Percentiles rank a stretch among this genome's conserved stretches.
These are phyloP conservation scores for Scedosporium aurantiacum DNA, from an alignment of 2,329 filamentous ascomycete species.

Conservation along the genomic window DNA sequence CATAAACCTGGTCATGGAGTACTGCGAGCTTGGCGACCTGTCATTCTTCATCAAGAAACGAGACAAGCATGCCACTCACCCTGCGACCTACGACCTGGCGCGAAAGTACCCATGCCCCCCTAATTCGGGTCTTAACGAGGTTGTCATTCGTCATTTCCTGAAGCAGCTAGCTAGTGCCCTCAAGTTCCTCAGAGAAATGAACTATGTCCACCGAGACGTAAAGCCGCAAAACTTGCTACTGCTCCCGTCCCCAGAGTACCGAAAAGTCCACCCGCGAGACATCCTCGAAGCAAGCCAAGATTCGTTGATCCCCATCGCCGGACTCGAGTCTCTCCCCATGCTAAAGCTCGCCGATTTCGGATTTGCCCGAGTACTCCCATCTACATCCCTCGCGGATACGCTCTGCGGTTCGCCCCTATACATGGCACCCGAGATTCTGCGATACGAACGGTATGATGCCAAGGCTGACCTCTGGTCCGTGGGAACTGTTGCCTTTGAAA, in stretches of 20 bases:
- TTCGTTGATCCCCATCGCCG: conserved; percentile 69
- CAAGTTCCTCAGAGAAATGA: conserved; percentile 71
- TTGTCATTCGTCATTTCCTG: conserved; percentile 90
- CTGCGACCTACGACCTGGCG: conserved; percentile 80
- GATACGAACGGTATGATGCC: conserved; percentile 94
- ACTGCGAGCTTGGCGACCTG: conserved; percentile 88
- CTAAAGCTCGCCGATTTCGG: conserved; percentile 97
- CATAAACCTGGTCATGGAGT: conserved; percentile 98
- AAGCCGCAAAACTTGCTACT: conserved; percentile 94
- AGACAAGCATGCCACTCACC: conserved; percentile 66
- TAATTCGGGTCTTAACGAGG: conserved; percentile 84
- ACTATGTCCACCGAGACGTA: conserved; percentile 91
- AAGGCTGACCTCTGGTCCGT: conserved; percentile 97
- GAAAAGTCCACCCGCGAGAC: conserved; percentile 35
- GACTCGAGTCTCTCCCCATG: conserved; percentile 79
- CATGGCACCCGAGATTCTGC: conserved; percentile 96
- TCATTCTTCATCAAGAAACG: conserved; percentile 95
- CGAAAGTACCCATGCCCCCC: conserved; percentile 80
- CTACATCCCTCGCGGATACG: conserved; percentile 87
- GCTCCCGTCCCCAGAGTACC: conserved; percentile 67
- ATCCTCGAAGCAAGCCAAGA: conserved; percentile 69
- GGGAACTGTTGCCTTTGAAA: conserved; percentile 89
- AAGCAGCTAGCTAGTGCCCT: conserved; percentile 91
- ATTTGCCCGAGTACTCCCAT: conserved; percentile 86
- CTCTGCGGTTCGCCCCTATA: conserved; percentile 94